These are phyloP conservation scores for Podosphaera fusca DNA, from an alignment of 2,329 filamentous ascomycete genomes.

Conservation along the genomic window DNA sequence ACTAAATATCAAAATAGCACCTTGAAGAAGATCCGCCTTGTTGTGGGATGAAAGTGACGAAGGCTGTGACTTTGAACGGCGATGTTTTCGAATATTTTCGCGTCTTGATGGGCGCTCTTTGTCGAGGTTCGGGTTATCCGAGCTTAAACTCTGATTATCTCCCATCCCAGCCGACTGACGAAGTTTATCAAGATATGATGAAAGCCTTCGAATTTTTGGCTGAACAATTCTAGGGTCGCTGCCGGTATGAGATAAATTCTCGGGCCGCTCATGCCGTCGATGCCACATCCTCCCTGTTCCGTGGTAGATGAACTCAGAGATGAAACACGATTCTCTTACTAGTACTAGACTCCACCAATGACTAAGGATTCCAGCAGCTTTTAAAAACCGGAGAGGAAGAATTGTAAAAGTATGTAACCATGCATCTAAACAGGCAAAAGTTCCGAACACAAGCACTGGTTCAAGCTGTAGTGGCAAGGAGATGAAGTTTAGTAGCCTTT, in stretches of 20 bases:
- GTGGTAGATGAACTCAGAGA: conserved; percentile 55
- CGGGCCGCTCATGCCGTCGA: conserved; percentile 24
- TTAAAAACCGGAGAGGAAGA: conserved; percentile 65
- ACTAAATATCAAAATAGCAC: conserved; percentile 66
- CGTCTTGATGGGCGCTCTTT: conserved; percentile 11
- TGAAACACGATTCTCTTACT: conserved; percentile 45
- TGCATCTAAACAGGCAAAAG: conserved; percentile 75
- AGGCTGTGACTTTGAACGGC: conserved; percentile 60
- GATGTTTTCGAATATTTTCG: conserved; percentile 26
- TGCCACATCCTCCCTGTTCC: conserved; percentile 62
- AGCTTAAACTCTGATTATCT: conserved; percentile 2
- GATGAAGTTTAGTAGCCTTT: conserved; percentile 74
- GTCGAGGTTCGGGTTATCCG: conserved; percentile 8
- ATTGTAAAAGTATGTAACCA: conserved; percentile 97
- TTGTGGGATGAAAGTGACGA: conserved; percentile 70
- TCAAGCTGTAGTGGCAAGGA: conserved; percentile 64
- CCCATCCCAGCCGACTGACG: conserved; percentile 6
- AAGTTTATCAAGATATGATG: conserved; percentile 10
- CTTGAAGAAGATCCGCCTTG: conserved; percentile 87
- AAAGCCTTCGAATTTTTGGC: conserved; percentile 9
- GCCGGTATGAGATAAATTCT: conserved; percentile 10
- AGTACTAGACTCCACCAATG: conserved; percentile 59
- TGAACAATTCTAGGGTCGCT: conserved; percentile 12
- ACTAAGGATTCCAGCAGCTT: conserved; percentile 52
- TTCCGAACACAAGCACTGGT: conserved; percentile 65